Conservation (phyloP, 768 basidiomycete species). For the Heimioporus sp. region DNA sequence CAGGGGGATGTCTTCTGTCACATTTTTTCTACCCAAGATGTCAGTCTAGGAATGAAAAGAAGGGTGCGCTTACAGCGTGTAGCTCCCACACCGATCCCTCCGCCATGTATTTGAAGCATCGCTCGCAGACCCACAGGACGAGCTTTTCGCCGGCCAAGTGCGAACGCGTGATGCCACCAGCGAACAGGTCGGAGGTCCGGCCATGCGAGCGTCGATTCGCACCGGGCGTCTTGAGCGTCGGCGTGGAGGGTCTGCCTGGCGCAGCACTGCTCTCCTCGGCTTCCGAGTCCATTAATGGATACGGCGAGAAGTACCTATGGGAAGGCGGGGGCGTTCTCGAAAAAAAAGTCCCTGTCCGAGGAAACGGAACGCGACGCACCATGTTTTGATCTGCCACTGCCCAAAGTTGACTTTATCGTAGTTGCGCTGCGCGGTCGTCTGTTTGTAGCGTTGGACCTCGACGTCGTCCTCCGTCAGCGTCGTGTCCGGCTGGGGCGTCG, state of each 20-base stretch:
- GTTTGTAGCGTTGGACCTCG: conserved; percentile 65
- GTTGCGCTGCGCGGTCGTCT: conserved; percentile 70
- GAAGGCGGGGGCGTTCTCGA: background rate
- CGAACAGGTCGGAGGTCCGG: conserved; percentile 71
- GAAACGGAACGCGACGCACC: conserved; percentile 58
- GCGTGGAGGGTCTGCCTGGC: conserved; percentile 23
- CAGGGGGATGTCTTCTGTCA: conserved; percentile 71
- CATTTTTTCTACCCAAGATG: conserved; percentile 58
- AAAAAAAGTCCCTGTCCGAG: too few species aligned
- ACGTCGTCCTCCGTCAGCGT: conserved; percentile 72
- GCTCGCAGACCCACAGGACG: conserved; percentile 80
- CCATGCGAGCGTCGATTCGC: conserved; percentile 61
- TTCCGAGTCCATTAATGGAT: conserved; percentile 74
- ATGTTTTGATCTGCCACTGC: conserved; percentile 83
- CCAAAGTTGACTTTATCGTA: conserved; percentile 88
- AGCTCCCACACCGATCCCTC: conserved; percentile 70
- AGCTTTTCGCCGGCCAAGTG: conserved; percentile 46
- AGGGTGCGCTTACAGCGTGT: conserved; percentile 49
- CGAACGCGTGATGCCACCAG: conserved; percentile 55
- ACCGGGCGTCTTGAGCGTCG: conserved; percentile 45
- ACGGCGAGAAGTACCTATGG: conserved; percentile 89
- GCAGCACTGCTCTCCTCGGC: conserved; percentile 43
- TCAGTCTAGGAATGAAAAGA: conserved; percentile 12
- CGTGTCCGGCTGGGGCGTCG: conserved; percentile 28
- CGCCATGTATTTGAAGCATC: conserved; percentile 96